Conservation (phyloP, 106 monocot species). For the Hemerocallis citrina region DNA sequence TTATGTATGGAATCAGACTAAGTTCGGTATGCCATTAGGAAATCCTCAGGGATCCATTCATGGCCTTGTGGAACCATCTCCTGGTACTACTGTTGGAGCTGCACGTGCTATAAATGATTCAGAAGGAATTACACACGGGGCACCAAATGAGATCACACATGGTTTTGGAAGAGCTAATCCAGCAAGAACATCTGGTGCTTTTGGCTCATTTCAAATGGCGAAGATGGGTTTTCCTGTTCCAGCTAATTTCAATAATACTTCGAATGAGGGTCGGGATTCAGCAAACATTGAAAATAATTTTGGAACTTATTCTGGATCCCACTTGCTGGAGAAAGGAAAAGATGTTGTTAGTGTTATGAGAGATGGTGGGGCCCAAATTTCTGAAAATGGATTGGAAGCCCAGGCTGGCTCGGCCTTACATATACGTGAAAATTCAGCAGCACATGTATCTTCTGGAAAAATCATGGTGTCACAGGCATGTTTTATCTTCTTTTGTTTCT, state of each 20-base stretch:
- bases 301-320: conserved; percentile 30
- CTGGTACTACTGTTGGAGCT: conserved; percentile 19
- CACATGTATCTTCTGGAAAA: conserved; percentile 16
- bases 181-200: conserved; percentile 32
- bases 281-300: conserved; percentile 26
- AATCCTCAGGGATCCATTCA: conserved; percentile 35
- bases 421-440: conserved; percentile 9
- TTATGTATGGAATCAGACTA: conserved; percentile 56
- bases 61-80: conserved; percentile 24
- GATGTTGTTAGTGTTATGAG: conserved; percentile 18
- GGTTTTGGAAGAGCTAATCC: conserved; percentile 26
- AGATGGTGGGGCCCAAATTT: conserved; percentile 14
- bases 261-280: conserved; percentile 22
- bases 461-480: neutral
- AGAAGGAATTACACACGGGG: conserved; percentile 12
- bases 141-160: conserved; percentile 20
- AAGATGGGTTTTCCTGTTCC: conserved; percentile 31
- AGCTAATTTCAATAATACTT: conserved; percentile 11
- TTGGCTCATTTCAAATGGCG: conserved; percentile 34
- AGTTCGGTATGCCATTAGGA: conserved; percentile 20
- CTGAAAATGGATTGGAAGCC: conserved; percentile 26
- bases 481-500: neutral
- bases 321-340: conserved; percentile 45
- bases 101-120: conserved; percentile 16
- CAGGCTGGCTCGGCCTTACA: conserved; percentile 24